Evolutionary conservation across 768 basidiomycete species (phyloP).

Genomic region (Suillus occidentalis): DNA sequence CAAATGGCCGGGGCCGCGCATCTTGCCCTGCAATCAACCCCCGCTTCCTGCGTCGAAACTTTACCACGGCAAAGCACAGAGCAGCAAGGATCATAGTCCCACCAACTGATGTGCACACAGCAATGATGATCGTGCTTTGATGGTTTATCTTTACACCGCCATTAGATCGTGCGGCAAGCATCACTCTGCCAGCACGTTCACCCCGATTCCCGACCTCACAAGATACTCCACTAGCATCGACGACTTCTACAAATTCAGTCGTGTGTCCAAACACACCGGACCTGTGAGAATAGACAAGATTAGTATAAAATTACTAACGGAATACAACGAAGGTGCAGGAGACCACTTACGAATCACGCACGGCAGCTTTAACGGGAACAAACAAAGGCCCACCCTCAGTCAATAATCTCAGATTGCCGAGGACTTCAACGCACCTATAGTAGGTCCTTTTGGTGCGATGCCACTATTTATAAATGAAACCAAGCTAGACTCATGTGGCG

Average conservation of each 20-base stretch:
- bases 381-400: conserved; percentile 6
- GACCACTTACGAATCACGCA: conserved; percentile 43
- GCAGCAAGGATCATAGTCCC: conserved; percentile 19
- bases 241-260: conserved; percentile 6
- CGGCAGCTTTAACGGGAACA: conserved; percentile 30
- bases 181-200: neutral
- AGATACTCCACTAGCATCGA: conserved; percentile 9
- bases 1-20: conserved; percentile 27
- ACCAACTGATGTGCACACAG: conserved; percentile 23
- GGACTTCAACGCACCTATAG: conserved; percentile 37
- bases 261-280: conserved; percentile 35
- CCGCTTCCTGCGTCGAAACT: conserved; percentile 16
- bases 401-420: neutral
- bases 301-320: neutral
- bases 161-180: neutral
- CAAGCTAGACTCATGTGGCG: conserved; percentile 31
- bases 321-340: neutral
- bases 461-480: conserved; percentile 47
- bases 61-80: conserved; percentile 19
- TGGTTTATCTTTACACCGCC: conserved; percentile 4
- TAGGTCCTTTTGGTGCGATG: conserved; percentile 25
- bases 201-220: neutral
- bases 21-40: conserved; percentile 21
- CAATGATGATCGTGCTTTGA: conserved; percentile 13
- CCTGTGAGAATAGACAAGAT: conserved; percentile 24